These are phyloP conservation scores for Asterionellopsis glacialis DNA, from an alignment of 108 stramenopile genomes.

Conservation along the genomic window DNA sequence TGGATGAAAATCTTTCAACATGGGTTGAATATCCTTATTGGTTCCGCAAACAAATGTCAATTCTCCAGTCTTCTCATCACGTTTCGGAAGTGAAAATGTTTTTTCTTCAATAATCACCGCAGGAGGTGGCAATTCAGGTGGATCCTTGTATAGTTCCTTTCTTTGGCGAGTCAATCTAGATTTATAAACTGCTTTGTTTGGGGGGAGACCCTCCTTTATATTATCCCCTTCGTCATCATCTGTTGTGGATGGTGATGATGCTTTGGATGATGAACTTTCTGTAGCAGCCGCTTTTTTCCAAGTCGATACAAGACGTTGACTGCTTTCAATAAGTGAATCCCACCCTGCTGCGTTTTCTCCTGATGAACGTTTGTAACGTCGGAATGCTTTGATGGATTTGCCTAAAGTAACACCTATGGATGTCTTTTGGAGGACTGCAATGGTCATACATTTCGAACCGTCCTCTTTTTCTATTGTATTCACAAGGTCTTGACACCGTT, in stretches of 20 bases:
- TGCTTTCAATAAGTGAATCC: slow-evolving; percentile 20
- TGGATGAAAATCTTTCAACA: slow-evolving; percentile 82
- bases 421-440: slow-evolving; percentile 36
- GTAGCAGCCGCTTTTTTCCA: slow-evolving; percentile 38
- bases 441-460: slow-evolving; percentile 12
- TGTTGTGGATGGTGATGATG: background rate
- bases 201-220: slow-evolving; percentile 36
- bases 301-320: slow-evolving; percentile 21
- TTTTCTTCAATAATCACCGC: slow-evolving; percentile 31
- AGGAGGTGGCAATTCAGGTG: slow-evolving; percentile 66
- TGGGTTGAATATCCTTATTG: slow-evolving; percentile 8
- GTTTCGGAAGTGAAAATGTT: slow-evolving; percentile 30
- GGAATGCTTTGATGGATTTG: slow-evolving; percentile 44
- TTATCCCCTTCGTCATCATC: background rate
- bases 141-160: slow-evolving; percentile 85
- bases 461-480: background rate
- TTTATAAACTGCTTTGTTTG: slow-evolving; percentile 35
- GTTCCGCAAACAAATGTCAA: slow-evolving; percentile 44
- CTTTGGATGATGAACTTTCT: slow-evolving; percentile 18
- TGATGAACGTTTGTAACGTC: slow-evolving; percentile 47
- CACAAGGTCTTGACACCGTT: slow-evolving; percentile 10
- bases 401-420: slow-evolving; percentile 43
- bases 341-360: slow-evolving; percentile 16
- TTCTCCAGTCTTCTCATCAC: slow-evolving; percentile 47
- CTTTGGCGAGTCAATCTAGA: slow-evolving; percentile 49